Conservation (phyloP, 305 asterid genomes). For the Striga hermonthica region DNA sequence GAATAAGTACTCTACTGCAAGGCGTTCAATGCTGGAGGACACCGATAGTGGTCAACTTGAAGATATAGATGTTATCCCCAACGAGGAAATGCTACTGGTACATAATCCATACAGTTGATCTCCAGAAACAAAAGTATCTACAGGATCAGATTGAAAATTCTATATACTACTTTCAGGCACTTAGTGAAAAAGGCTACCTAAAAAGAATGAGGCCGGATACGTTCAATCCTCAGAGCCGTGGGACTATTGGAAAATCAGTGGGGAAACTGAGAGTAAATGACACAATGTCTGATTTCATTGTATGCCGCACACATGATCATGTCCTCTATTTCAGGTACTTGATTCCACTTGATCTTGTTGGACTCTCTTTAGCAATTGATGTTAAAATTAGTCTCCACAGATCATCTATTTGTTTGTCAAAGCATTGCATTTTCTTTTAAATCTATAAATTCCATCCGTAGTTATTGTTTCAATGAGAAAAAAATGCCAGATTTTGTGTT, state of each 20-base stretch:
- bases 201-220: slow-evolving; percentile 98
- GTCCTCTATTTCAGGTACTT: slow-evolving; percentile 90
- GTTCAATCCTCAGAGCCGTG: slow-evolving; percentile 87
- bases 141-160: slow-evolving; percentile 24
- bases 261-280: slow-evolving; percentile 94
- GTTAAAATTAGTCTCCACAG: slow-evolving; percentile 13
- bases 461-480: background rate
- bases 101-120: slow-evolving; percentile 28
- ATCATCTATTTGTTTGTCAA: slow-evolving; percentile 18
- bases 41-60: slow-evolving; percentile 75
- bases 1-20: slow-evolving; percentile 74
- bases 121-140: slow-evolving; percentile 21
- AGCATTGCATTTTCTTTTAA: slow-evolving; percentile 1
- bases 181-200: slow-evolving; percentile 96
- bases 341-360: slow-evolving; percentile 26
- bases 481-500: slow-evolving; percentile 4
- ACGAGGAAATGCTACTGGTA: slow-evolving; percentile 96
- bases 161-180: slow-evolving; percentile 56
- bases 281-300: slow-evolving; percentile 91
- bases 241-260: slow-evolving; percentile 96
- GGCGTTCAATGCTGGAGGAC: slow-evolving; percentile 93
- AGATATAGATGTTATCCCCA: slow-evolving; percentile 90
- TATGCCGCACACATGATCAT: slow-evolving; percentile 89
- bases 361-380: slow-evolving; percentile 16
- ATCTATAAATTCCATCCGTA: slow-evolving; percentile 6